Percentiles rank a stretch among this genome's conserved stretches.
phyloP scores from a whole-genome alignment of 768 basidiomycete species.

The Asterophora lycoperdoides region DNA sequence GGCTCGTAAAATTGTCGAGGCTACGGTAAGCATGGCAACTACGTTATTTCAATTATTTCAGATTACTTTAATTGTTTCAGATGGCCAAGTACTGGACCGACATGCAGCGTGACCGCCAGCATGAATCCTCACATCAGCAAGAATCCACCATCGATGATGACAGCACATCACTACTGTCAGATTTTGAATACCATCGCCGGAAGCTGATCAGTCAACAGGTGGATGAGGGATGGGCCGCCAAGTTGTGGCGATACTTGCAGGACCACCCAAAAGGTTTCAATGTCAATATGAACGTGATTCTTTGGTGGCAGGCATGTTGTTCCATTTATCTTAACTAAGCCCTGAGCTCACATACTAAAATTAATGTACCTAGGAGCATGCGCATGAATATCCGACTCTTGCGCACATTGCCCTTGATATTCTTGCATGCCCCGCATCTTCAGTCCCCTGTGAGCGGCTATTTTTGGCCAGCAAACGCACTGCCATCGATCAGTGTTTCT shows the following conservation, averaged over 20 bases:
- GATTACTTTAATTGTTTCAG: no score
- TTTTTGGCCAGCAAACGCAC: constrained; percentile 9
- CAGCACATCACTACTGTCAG: not conserved
- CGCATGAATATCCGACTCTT: constrained; percentile 11
- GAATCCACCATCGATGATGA: no score
- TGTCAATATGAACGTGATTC: constrained; percentile 11
- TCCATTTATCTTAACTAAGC: not conserved
- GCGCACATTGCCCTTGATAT: constrained; percentile 15
- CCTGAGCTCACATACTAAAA: no score
- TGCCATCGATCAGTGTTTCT: not conserved
- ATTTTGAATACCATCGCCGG: constrained; percentile 2
- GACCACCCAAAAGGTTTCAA: constrained; percentile 6
- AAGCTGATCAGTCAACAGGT: not conserved
- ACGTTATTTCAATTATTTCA: not conserved
- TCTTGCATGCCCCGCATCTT: constrained; percentile 16
- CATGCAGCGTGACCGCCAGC: no score
- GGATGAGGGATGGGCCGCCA: constrained; percentile 5
- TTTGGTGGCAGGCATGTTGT: constrained; percentile 15
- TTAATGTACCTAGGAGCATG: constrained; percentile 3
- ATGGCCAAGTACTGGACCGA: constrained; percentile 16
- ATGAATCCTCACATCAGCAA: not conserved
- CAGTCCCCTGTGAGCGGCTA: constrained; percentile 18
- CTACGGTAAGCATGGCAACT: constrained; percentile 6
- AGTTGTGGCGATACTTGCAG: constrained; percentile 10
- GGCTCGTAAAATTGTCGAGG: constrained; percentile 14